Evolutionary conservation across 306 rosid genomes (phyloP).

Genomic region (Dryas octopetala): DNA sequence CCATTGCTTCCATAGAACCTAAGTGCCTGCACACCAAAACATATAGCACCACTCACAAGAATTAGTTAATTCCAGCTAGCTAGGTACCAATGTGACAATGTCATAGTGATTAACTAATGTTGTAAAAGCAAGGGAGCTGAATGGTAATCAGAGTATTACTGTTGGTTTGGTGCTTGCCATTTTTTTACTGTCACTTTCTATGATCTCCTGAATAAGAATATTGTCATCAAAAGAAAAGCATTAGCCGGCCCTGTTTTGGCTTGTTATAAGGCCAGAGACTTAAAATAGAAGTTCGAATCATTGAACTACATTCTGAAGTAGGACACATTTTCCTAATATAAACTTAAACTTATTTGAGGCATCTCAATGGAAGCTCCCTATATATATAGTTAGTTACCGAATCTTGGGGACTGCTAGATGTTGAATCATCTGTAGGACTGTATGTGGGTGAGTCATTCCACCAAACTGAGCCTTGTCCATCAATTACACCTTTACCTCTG

Average conservation of each 20-base stretch:
- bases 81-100: not conserved
- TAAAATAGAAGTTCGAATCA: no score
- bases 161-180: constrained; percentile 65
- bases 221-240: not conserved
- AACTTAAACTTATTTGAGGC: no score
- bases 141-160: constrained; percentile 26
- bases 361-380: no score
- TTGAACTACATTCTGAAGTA: no score
- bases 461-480: constrained; percentile 84
- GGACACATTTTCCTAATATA: no score
- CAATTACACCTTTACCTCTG: constrained; percentile 69
- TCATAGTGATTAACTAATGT: not conserved
- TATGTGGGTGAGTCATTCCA: constrained; percentile 50
- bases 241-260: constrained; percentile 11
- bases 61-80: not conserved
- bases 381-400: not conserved
- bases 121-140: not conserved
- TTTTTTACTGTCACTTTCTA: constrained; percentile 20
- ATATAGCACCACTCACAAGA: not conserved
- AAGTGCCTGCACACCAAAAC: constrained; percentile 45
- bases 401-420: not conserved
- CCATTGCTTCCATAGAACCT: constrained; percentile 69
- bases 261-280: not conserved
- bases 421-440: constrained; percentile 32
- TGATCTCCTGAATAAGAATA: constrained; percentile 10